Conservation (phyloP, 129 eudicot genomes). For the Daucus carota region DNA sequence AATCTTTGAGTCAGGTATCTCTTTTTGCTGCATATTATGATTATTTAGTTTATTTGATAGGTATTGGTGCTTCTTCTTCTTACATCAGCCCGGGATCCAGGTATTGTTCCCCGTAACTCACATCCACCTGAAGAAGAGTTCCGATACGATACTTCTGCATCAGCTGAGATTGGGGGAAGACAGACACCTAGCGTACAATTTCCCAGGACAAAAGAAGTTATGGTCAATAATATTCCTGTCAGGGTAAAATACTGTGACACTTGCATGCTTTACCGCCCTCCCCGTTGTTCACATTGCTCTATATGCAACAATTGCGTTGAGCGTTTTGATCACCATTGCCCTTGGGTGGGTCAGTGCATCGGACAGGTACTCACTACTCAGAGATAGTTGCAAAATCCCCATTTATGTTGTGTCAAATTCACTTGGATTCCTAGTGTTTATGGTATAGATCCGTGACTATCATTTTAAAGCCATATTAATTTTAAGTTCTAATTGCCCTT, state of each 20-base stretch:
- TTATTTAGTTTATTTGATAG: conserved; percentile 27
- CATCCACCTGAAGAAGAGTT: conserved; percentile 91
- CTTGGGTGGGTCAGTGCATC: conserved; percentile 98
- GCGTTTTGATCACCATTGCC: conserved; percentile 93
- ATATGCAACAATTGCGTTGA: conserved; percentile 91
- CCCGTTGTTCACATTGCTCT: conserved; percentile 95
- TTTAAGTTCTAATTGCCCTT: conserved; percentile 5
- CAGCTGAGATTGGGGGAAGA: conserved; percentile 59
- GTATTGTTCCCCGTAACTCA: conserved; percentile 76
- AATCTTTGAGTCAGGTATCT: neutral
- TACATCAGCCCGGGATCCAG: conserved; percentile 83
- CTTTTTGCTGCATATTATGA: conserved; percentile 13
- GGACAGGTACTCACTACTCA: conserved; percentile 51
- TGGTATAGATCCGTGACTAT: neutral
- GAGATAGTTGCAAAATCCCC: neutral
- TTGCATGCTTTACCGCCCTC: conserved; percentile 93
- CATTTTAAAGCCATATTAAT: neutral
- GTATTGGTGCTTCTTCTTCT: conserved; percentile 63
- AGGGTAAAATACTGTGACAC: conserved; percentile 92
- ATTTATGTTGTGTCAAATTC: neutral
- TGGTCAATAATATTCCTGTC: conserved; percentile 83
- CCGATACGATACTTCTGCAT: conserved; percentile 45
- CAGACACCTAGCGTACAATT: conserved; percentile 78
- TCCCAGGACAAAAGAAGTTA: conserved; percentile 84
- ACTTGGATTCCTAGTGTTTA: neutral